Conservation (phyloP, 2,329 filamentous ascomycete genomes). For the Didymella sp. region DNA sequence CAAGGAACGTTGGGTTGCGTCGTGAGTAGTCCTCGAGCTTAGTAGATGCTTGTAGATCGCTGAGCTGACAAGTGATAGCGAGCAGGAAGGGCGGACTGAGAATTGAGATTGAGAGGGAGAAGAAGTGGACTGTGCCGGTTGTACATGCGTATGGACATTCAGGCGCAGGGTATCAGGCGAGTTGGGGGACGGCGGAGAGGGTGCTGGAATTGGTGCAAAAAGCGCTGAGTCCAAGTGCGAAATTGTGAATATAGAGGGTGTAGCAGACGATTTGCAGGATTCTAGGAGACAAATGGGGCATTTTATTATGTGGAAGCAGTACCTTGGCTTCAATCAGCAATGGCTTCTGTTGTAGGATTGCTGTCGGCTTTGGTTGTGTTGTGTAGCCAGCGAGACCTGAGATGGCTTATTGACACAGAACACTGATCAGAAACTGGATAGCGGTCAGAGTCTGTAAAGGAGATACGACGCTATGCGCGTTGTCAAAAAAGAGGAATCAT, state of each 20-base stretch:
- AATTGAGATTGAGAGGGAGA: conserved; percentile 71
- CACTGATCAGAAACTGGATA: no score
- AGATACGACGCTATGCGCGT: neutral
- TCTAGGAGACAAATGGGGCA: no score
- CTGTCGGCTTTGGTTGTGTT: no score
- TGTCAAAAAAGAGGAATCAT: neutral
- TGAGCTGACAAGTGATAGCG: conserved; percentile 47
- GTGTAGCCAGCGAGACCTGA: no score
- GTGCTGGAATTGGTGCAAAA: conserved; percentile 52
- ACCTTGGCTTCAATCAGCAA: no score
- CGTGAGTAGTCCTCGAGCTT: conserved; percentile 49
- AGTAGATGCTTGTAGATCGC: neutral
- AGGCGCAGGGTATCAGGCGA: conserved; percentile 73
- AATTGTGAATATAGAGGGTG: conserved; percentile 25
- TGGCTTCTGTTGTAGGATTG: no score
- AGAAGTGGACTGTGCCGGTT: conserved; percentile 61
- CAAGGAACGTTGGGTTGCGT: conserved; percentile 82
- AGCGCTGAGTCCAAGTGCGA: conserved; percentile 29
- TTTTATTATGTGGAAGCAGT: no score
- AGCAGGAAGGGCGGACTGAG: conserved; percentile 75
- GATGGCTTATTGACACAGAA: neutral
- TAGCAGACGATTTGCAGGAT: neutral
- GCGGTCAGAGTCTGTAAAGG: no score
- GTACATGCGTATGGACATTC: conserved; percentile 82
- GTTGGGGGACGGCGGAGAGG: conserved; percentile 54